A percentile compares a stretch with the other conserved stretches of the same genome.
Conservation (phyloP, 768 basidiomycete genomes). For the Termitomyces sp. region DNA sequence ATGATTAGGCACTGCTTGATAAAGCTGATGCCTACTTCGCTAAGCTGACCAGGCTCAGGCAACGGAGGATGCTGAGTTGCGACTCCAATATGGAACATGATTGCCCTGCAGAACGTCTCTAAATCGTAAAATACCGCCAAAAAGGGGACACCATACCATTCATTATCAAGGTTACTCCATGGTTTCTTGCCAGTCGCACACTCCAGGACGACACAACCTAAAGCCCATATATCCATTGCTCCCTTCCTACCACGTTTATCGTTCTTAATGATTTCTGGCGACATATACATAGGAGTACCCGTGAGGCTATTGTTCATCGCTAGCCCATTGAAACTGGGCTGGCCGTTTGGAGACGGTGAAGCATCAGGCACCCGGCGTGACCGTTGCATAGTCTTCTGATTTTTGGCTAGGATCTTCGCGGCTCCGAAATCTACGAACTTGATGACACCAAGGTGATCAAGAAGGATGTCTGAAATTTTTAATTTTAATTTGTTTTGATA, state of each 20-base stretch:
- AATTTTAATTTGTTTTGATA: not conserved
- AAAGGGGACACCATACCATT: conserved; percentile 65
- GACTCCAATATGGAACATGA: conserved; percentile 99
- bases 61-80: conserved; percentile 95
- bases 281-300: conserved; percentile 99
- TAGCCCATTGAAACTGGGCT: conserved; percentile 35
- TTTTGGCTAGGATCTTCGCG: conserved; percentile 91
- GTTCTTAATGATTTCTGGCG: conserved; percentile 96
- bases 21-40: conserved; percentile 87
- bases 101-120: conserved; percentile 65
- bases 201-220: conserved; percentile 97
- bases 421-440: conserved; percentile 98
- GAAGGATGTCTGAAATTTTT: conserved; percentile 72
- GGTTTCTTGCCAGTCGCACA: conserved; percentile 96
- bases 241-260: conserved; percentile 85
- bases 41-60: conserved; percentile 87
- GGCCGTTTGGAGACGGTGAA: conserved; percentile 22
- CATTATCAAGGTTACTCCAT: conserved; percentile 98
- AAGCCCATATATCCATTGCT: conserved; percentile 97
- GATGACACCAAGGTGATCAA: conserved; percentile 86
- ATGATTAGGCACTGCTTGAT: conserved; percentile 90
- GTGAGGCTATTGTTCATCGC: conserved; percentile 84
- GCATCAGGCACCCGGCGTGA: conserved; percentile 56
- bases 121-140: not conserved
- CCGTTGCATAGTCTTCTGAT: conserved; percentile 77